A percentile compares a stretch with the other conserved stretches of the same genome.
These are phyloP conservation scores for Starmerella etchellsii DNA, from an alignment of 805 yeast species.

Conservation along the genomic window DNA sequence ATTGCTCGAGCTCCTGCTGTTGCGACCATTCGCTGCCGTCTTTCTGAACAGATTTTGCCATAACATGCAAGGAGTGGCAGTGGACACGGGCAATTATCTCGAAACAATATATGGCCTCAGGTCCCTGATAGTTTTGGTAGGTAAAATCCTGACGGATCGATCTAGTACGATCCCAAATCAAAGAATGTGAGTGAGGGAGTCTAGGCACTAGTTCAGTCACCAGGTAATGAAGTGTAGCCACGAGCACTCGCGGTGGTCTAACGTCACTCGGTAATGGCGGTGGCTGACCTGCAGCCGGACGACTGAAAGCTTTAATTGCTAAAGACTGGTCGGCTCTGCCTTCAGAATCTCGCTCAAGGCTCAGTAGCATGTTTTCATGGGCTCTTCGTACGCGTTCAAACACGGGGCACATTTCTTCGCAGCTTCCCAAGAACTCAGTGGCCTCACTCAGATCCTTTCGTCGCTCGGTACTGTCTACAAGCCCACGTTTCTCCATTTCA, in stretches of 20 bases:
- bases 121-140: constrained; percentile 83
- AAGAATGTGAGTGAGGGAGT: constrained; percentile 76
- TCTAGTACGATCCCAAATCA: constrained; percentile 94
- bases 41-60: constrained; percentile 39
- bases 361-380: constrained; percentile 73
- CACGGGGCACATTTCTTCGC: constrained; percentile 88
- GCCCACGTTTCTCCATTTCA: constrained; percentile 64
- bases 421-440: constrained; percentile 73
- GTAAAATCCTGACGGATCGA: constrained; percentile 95
- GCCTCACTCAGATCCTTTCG: constrained; percentile 81
- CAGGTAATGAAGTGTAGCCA: constrained; percentile 55
- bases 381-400: constrained; percentile 83
- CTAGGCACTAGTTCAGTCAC: constrained; percentile 48
- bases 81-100: constrained; percentile 87
- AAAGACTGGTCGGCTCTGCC: constrained; percentile 42
- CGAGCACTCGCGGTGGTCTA: constrained; percentile 72
- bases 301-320: constrained; percentile 83
- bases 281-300: constrained; percentile 98
- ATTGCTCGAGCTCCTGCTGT: constrained; percentile 91
- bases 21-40: constrained; percentile 58
- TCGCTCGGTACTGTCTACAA: constrained; percentile 77
- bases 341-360: constrained; percentile 55
- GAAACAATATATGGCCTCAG: constrained; percentile 85
- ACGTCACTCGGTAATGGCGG: constrained; percentile 97
- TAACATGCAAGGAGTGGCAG: constrained; percentile 62